These are phyloP conservation scores for Neocatenulostroma microsporum DNA, from an alignment of 2,329 filamentous ascomycete species.

Conservation along the genomic window DNA sequence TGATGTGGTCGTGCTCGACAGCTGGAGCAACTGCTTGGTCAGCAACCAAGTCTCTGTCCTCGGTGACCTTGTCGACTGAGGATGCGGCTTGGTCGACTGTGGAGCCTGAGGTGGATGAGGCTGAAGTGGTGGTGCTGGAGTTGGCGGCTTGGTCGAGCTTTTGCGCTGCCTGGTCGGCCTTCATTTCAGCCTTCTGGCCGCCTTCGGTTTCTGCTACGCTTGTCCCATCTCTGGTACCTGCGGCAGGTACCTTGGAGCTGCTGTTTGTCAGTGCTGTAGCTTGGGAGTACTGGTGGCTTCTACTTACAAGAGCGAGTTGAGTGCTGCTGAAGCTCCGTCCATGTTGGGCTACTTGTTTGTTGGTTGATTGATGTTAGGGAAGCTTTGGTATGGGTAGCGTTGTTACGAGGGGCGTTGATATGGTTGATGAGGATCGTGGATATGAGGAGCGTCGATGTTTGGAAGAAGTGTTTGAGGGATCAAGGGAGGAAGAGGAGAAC, in stretches of 20 bases:
- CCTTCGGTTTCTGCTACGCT: constrained; percentile 1
- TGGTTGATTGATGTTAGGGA: too few species aligned
- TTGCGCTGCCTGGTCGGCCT: background rate
- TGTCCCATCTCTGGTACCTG: constrained; percentile 2
- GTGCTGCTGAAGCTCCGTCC: constrained; percentile 6
- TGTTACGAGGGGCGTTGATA: too few species aligned
- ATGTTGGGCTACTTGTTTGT: background rate
- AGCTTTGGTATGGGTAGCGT: too few species aligned
- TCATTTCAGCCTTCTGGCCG: background rate
- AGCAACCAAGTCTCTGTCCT: constrained; percentile 12
- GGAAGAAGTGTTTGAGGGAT: too few species aligned
- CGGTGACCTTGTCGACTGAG: constrained; percentile 3
- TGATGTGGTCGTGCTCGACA: constrained; percentile 17
- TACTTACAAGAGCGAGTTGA: constrained; percentile 6
- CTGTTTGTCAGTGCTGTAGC: background rate
- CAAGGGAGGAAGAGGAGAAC: too few species aligned
- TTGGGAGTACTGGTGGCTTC: constrained; percentile 1
- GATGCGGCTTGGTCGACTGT: background rate
- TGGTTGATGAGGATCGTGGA: too few species aligned
- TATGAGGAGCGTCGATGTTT: too few species aligned
- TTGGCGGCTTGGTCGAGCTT: background rate
- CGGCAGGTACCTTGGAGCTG: constrained; percentile 1
- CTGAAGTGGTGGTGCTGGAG: constrained; percentile 3
- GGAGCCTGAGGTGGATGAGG: constrained; percentile 1
- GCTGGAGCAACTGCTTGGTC: constrained; percentile 16